Evolutionary conservation across 1,284 basidiomycete genomes (phyloP), one percentile per base, ranked within the genome.

Genomic region (Moesziomyces aphidis): DNA sequence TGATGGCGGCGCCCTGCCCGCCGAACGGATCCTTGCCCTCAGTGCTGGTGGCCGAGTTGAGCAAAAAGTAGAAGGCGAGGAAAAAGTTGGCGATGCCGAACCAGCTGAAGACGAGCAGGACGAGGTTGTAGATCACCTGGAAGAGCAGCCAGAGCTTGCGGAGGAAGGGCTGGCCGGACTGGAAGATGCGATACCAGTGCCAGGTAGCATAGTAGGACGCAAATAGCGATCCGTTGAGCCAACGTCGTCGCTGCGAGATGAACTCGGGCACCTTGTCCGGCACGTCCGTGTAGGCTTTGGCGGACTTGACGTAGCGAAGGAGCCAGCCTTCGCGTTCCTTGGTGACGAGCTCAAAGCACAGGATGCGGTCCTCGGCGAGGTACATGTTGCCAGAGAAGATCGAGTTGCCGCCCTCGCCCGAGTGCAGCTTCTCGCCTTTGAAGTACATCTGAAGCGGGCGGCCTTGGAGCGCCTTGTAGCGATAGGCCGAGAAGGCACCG

Each of bases 381-480:
- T 80, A 83, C 81, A 83, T 83, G 69, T 83, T 83, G 49, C 67
- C 68, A 23, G 76, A 74, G 42, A 83, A 83, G 55, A 82, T 80
- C 64, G 79, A 80, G 36, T 61, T 69, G 55, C 81, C 73, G 23
- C 68, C 64, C 23, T 64, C 68, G 22, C 60, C 73, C 46, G 73
- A 61, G 59, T 78, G 61, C 75, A 77, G 90, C 95, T 91, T 85
- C 91, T 95, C 88, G 36, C 95, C 95, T 42, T 95, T 86, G 88
- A 98, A 98, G 86, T 97, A 98, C 85, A 95, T 93, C 76, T 94
- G 91, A 71, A 98, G 82, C 0, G 95, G 95, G 13, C 74, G 60
- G 0, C 94, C 95, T 85, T 93, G 92, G 57, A 97, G 85, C 10
- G 94, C 95, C 63, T 94, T 93, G 85, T 95, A 95, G 60, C 83